These are phyloP conservation scores for Setomelanomma holmii DNA, from an alignment of 2,329 filamentous ascomycete genomes.

Conservation along the genomic window DNA sequence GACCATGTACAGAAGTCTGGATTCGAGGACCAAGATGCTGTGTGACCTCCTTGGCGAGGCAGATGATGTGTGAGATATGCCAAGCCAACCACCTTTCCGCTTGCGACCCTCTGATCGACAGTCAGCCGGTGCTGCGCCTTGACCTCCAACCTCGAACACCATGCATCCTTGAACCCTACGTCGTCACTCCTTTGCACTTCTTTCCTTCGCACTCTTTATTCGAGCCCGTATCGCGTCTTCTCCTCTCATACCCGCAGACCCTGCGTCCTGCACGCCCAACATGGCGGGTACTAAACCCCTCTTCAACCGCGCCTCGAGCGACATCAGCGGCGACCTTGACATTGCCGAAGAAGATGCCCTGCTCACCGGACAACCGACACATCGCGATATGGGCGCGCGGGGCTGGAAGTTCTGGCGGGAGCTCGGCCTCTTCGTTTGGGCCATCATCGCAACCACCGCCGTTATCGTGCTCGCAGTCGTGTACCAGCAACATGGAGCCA, in stretches of 20 bases:
- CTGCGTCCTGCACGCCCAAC: constrained; percentile 4
- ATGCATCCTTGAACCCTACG: constrained; percentile 10
- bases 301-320: constrained; percentile 63
- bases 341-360: constrained; percentile 69
- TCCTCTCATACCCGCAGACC: neutral
- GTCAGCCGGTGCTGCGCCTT: constrained; percentile 21
- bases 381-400: constrained; percentile 36
- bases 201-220: neutral
- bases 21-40: neutral
- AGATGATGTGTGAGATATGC: constrained; percentile 18
- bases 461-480: constrained; percentile 83
- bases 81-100: constrained; percentile 15
- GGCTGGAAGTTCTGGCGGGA: constrained; percentile 72
- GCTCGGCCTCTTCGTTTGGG: constrained; percentile 80
- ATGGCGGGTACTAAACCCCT: constrained; percentile 61
- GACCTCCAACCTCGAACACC: constrained; percentile 11
- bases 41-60: constrained; percentile 13
- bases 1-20: neutral
- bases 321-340: constrained; percentile 62
- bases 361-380: constrained; percentile 61
- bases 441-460: constrained; percentile 76
- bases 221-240: neutral
- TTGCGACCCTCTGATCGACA: constrained; percentile 10
- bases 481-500: constrained; percentile 66
- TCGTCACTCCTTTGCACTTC: constrained; percentile 17